phyloP scores from a whole-genome alignment of 192 early-diverging fungal genomes.

The Borealophlyctis nickersoniae region DNA sequence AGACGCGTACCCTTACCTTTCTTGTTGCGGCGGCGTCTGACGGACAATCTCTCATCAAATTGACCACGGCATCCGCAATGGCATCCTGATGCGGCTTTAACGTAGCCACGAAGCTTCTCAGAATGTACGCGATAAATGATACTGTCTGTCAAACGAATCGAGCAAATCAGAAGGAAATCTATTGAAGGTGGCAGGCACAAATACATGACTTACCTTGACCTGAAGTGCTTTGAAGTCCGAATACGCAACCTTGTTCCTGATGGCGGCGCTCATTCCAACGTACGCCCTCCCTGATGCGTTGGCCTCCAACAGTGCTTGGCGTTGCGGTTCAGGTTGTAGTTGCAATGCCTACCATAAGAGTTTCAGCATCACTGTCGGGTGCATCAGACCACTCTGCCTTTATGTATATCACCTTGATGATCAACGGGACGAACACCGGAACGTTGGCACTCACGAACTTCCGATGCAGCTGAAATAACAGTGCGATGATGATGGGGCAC shows the following conservation, averaged over 20 bases:
- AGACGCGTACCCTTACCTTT: constrained; percentile 56
- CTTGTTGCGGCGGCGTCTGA: constrained; percentile 87
- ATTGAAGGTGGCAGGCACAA: background rate
- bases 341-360: constrained; percentile 34
- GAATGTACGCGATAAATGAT: constrained; percentile 94
- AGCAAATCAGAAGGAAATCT: background rate
- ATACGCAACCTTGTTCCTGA: constrained; percentile 71
- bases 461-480: constrained; percentile 85
- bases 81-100: constrained; percentile 72
- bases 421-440: constrained; percentile 80
- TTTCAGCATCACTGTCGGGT: too few species aligned
- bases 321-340: constrained; percentile 52
- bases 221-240: constrained; percentile 91
- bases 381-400: too few species aligned
- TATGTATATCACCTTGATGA: constrained; percentile 62
- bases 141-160: constrained; percentile 61
- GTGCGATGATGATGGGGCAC: constrained; percentile 96
- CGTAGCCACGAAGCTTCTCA: constrained; percentile 70
- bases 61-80: constrained; percentile 86
- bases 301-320: constrained; percentile 47
- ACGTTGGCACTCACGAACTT: constrained; percentile 79
- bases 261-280: constrained; percentile 73
- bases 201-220: constrained; percentile 68
- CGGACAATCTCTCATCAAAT: constrained; percentile 88
- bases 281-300: constrained; percentile 59